Conservation (phyloP, 441 rosid species). For the Syzygium syzygioides region DNA sequence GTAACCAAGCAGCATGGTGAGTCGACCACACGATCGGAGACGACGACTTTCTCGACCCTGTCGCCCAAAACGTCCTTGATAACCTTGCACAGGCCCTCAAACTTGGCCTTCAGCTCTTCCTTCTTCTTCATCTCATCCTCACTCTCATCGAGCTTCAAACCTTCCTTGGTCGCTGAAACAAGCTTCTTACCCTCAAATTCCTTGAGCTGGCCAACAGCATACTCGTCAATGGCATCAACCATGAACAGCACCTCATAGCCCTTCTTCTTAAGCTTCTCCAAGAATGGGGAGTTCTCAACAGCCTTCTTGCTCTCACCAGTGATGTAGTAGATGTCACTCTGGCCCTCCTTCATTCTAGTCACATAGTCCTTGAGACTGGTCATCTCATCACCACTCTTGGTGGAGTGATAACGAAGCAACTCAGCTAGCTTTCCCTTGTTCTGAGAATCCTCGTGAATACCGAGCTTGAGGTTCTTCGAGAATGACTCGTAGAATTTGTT, state of each 20-base stretch:
- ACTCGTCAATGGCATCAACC: constrained; percentile 9
- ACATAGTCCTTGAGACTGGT: constrained; percentile 11
- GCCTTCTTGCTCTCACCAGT: constrained; percentile 15
- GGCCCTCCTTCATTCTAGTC: constrained; percentile 13
- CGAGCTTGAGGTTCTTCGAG: constrained; percentile 5
- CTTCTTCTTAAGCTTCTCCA: constrained; percentile 11
- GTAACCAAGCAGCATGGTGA: constrained; percentile 10
- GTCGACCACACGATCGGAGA: constrained; percentile 1
- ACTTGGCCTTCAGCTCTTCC: background rate
- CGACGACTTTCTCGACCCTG: constrained; percentile 3
- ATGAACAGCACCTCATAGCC: constrained; percentile 9
- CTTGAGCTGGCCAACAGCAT: constrained; percentile 10
- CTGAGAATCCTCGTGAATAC: constrained; percentile 5
- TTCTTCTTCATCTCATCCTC: constrained; percentile 5
- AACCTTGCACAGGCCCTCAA: constrained; percentile 7
- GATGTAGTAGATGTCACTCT: constrained; percentile 8
- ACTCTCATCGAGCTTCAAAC: constrained; percentile 3
- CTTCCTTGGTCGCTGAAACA: constrained; percentile 4
- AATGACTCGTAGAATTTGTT: constrained; percentile 4
- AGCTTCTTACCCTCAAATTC: constrained; percentile 12
- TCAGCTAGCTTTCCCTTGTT: constrained; percentile 8
- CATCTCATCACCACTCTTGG: constrained; percentile 11
- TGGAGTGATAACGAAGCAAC: constrained; percentile 5
- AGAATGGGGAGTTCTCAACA: constrained; percentile 12
- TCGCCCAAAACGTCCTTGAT: constrained; percentile 11